These are phyloP conservation scores for Tulasnella sp. DNA, from an alignment of 768 basidiomycete species.

Conservation along the genomic window DNA sequence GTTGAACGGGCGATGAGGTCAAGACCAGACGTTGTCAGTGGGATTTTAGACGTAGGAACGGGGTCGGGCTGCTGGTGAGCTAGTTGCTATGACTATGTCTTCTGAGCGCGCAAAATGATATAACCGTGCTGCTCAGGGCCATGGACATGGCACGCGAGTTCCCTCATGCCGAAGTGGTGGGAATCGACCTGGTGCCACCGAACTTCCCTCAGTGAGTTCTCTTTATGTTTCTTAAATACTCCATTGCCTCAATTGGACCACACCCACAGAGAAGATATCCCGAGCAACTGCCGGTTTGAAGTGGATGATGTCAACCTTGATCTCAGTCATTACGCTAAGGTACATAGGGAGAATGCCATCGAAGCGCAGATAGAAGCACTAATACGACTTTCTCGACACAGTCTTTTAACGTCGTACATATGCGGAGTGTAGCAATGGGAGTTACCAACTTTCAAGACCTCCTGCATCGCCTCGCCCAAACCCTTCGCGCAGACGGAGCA, in stretches of 20 bases:
- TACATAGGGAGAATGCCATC: not conserved
- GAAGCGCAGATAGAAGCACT: not conserved
- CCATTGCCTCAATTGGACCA: too few relatives aligned
- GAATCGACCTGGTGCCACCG: conserved; percentile 8
- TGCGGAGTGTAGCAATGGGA: conserved; percentile 7
- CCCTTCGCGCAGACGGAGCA: not conserved
- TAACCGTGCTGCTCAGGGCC: not conserved
- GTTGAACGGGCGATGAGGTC: not conserved
- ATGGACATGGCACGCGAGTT: conserved; percentile 14
- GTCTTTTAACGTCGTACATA: conserved; percentile 11
- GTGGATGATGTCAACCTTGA: conserved; percentile 10
- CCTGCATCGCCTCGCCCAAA: conserved; percentile 9
- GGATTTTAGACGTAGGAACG: conserved; percentile 11
- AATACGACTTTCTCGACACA: not conserved
- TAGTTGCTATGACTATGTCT: too few relatives aligned
- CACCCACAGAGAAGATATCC: not conserved
- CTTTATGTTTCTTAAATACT: not conserved
- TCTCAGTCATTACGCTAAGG: conserved; percentile 4
- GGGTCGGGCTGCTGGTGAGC: conserved; percentile 10
- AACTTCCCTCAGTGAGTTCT: not conserved
- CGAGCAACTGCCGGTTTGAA: conserved; percentile 11
- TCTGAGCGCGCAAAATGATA: not conserved
- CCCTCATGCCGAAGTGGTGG: conserved; percentile 12
- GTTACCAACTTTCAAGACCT: conserved; percentile 5
- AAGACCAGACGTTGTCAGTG: not conserved